Evolutionary conservation across 2,329 filamentous ascomycete genomes (phyloP).

Genomic region (Neofusicoccum sp.): DNA sequence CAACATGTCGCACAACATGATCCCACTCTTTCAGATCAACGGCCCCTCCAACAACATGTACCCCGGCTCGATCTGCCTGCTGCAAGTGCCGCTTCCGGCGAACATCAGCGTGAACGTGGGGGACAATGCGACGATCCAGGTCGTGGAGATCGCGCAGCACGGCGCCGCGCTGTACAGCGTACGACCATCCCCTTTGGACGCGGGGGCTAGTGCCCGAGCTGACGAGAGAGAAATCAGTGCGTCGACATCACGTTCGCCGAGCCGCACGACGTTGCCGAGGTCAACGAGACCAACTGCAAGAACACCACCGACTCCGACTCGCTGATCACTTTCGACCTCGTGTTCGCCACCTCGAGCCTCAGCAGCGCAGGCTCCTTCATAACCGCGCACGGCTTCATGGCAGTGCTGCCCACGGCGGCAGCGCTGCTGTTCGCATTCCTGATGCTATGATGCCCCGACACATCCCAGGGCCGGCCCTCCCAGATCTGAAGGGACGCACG

Average conservation of each 20-base stretch:
- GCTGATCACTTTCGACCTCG: slow-evolving; percentile 69
- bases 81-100: slow-evolving; percentile 79
- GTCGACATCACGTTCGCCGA: slow-evolving; percentile 92
- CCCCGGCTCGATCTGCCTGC: slow-evolving; percentile 82
- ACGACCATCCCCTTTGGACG: slow-evolving; percentile 25
- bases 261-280: slow-evolving; percentile 69
- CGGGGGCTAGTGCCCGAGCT: not conserved
- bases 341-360: slow-evolving; percentile 58
- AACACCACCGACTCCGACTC: slow-evolving; percentile 61
- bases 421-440: slow-evolving; percentile 11
- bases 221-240: slow-evolving; percentile 60
- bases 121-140: slow-evolving; percentile 87
- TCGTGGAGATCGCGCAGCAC: slow-evolving; percentile 79
- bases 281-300: slow-evolving; percentile 82
- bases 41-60: slow-evolving; percentile 83
- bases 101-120: slow-evolving; percentile 70
- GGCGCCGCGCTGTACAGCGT: slow-evolving; percentile 81
- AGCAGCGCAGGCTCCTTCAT: slow-evolving; percentile 20
- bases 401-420: not conserved
- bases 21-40: slow-evolving; percentile 75
- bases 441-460: slow-evolving; percentile 1
- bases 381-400: not conserved
- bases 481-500: not conserved
- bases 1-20: slow-evolving; percentile 86
- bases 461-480: not conserved